phyloP scores from a whole-genome alignment of 208 protist species.

The Hexamita inflata region DNA sequence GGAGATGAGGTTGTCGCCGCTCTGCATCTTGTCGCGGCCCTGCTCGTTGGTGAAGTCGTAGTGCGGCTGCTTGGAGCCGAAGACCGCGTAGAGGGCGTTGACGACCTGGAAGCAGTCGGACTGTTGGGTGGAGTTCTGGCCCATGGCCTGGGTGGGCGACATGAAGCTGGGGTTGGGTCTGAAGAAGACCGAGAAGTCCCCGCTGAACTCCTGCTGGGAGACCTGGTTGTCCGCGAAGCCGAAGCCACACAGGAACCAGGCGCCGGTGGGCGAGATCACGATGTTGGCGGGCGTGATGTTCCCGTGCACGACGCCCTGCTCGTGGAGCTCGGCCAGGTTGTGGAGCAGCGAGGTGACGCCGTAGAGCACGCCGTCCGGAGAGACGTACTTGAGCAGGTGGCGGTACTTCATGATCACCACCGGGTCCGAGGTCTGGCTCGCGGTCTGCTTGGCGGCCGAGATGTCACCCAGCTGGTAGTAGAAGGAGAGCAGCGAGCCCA shows the following conservation, averaged over 20 bases:
- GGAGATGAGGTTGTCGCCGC: too few species aligned
- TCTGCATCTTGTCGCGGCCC: too few species aligned
- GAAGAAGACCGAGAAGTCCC: neutral
- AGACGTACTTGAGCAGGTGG: constrained; percentile 4
- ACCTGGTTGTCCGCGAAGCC: neutral
- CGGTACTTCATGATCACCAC: too few species aligned
- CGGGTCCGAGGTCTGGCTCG: too few species aligned
- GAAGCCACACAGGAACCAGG: neutral
- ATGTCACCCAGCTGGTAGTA: too few species aligned
- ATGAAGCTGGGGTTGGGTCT: neutral
- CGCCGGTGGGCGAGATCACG: neutral
- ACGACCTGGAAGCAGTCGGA: neutral
- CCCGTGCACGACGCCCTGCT: neutral
- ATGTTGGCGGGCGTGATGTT: constrained; percentile 25
- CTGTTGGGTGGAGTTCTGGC: neutral
- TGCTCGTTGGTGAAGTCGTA: too few species aligned
- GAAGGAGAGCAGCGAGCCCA: too few species aligned
- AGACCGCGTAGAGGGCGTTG: neutral
- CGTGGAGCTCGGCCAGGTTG: neutral
- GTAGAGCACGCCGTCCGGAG: neutral
- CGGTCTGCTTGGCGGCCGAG: too few species aligned
- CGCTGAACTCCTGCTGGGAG: neutral
- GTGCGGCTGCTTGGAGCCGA: neutral
- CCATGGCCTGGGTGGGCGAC: neutral
- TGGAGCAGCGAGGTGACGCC: neutral